Base-by-base conservation (phyloP, 192 early-diverging fungal genomes). In the Coemansia sp. region DNA sequence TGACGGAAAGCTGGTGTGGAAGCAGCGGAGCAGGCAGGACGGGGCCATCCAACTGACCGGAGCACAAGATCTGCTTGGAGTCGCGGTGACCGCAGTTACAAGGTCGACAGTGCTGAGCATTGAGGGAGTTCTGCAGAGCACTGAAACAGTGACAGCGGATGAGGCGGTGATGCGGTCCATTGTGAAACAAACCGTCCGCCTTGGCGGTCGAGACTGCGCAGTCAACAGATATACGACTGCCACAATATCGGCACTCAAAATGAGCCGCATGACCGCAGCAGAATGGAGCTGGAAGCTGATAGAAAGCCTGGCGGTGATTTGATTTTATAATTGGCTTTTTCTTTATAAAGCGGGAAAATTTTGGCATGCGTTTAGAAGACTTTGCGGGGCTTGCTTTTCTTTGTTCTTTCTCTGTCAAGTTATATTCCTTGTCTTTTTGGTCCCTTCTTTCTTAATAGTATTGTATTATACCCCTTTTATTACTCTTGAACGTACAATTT, bases 1-100 rank as follows among this genome's bases (percentile, higher is more conserved):
- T 41, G 67, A 58, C 26, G 79, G 79, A 18, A 74, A 65, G 50
- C 56, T 76, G n/a, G 18, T 70, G 43, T 81, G 79, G 79, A 67
- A 52, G 8, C 60, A 53, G 58, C 56, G 64, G 40, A 41, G 41
- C 23, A 11, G 15, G 41, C 7, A 19, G 18, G 37, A 9, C 16
- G n/a, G 49, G 11, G 7, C 44, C 32, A 16, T 48, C 57, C 56
- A 48, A 39, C n/a, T 9, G 13, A 23, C 19, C 26, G 11, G 39
- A 4, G 41, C 19, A 15, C 23, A 37, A 23, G 41, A 53, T 9
- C 60, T 49, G 11, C 44, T 75, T 48, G 59, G 57, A 10, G 38
- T 42, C 15, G 65, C 68, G 48, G 56, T 49, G 61, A 68, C 68
- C 16, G 43, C 60, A 19, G 38, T 45, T 4, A 13, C 45, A 13